Percentiles rank a stretch among this genome's conserved stretches.
Conservation (phyloP, 805 yeast species). For the Monosporozyma solicola region DNA sequence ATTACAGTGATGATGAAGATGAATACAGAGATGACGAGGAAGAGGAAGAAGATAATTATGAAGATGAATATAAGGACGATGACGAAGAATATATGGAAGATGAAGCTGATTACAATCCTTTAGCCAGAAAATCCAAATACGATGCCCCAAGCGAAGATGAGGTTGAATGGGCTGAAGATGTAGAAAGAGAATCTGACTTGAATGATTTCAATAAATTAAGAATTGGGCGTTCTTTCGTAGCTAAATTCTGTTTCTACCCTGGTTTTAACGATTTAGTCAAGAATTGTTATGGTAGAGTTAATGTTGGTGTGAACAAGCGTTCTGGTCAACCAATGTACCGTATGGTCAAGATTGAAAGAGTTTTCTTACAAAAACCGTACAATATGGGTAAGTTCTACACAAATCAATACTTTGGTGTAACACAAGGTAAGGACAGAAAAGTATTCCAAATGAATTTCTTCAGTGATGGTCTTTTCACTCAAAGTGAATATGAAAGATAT, state of each 20-base stretch:
- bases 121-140: constrained; percentile 21
- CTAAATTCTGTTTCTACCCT: constrained; percentile 72
- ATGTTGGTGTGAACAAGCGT: constrained; percentile 61
- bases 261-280: constrained; percentile 61
- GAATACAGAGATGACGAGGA: constrained; percentile 32
- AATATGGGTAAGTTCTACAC: constrained; percentile 41
- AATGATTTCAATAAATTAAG: constrained; percentile 63
- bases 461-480: constrained; percentile 65
- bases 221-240: constrained; percentile 68
- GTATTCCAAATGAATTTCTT: constrained; percentile 69
- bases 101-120: constrained; percentile 35
- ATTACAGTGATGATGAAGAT: constrained; percentile 38
- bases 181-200: constrained; percentile 39
- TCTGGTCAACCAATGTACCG: constrained; percentile 63
- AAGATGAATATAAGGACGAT: constrained; percentile 31
- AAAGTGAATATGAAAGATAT: constrained; percentile 68
- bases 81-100: constrained; percentile 36
- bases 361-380: constrained; percentile 46
- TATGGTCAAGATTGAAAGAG: constrained; percentile 70
- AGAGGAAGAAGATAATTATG: constrained; percentile 35
- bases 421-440: constrained; percentile 75
- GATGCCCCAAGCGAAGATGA: constrained; percentile 42
- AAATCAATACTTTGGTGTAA: constrained; percentile 54
- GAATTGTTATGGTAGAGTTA: constrained; percentile 76
- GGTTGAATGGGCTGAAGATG: constrained; percentile 40